Base-by-base conservation (phyloP, 1,284 basidiomycete genomes). In the Moniliophthora roreri region DNA sequence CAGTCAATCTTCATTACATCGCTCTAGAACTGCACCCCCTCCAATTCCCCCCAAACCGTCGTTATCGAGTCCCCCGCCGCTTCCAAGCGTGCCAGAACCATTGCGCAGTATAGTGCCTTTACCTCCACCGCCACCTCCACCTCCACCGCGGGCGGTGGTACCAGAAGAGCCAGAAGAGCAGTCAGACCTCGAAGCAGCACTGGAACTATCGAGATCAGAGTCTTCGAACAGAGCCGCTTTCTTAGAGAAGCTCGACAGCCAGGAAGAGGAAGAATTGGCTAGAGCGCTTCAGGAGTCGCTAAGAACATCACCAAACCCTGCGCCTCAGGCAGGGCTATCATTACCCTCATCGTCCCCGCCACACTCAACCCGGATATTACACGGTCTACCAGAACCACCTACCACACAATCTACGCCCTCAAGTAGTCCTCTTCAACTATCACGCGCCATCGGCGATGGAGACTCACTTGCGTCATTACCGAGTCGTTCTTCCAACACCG, bases 261-360 rank as follows among this genome's bases (percentile, higher is more conserved):
- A 79, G 59, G 87, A 89, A 62, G 84, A 87, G 52, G 81, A 81
- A 34, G 83, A 87, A 42, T 70, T 90, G 18, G 80, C 79, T n/a
- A 74, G 71, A 58, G 87, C 86, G 0, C 60, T 89, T 54, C 74
- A 80, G 58, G 84, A 80, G 57, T 89, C 87, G 2, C 67, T 84
- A 57, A 66, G 26, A 58, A 50, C 53, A 28, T 24, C 46, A 49
- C 53, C 28, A 32, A 32, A 32, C 28, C n/a, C 50, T 56, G 45
- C 50, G 46, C 52, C 45, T 58, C n/a, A n/a, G n/a, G n/a, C n/a
- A n/a, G 67, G 52, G 37, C 57, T 38, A 20, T 40, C 32, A 40
- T 48, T 16, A 46, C 49, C 50, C 48, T 38, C 48, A 32, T 37
- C 42, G 18, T 56, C 58, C 23, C 40, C 51, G 10, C 45, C 59